Evolutionary conservation across 1,284 basidiomycete genomes (phyloP).

Genomic region (Leccinum pallidistipes): DNA sequence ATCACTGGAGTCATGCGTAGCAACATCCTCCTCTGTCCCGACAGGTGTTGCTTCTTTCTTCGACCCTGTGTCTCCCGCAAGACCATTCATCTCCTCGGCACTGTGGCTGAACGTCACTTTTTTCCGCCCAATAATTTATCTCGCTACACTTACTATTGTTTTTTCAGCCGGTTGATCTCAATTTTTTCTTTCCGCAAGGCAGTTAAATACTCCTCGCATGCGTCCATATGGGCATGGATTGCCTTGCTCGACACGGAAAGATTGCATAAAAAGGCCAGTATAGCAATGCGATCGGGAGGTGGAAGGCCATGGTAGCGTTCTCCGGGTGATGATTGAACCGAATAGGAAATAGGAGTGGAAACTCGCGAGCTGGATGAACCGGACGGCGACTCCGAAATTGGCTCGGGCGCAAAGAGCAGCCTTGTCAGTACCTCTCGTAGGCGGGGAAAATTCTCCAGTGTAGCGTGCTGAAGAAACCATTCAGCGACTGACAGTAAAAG

Average conservation of each 20-base stretch:
- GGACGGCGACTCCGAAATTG: slow-evolving; percentile 39
- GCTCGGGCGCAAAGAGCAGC: slow-evolving; percentile 68
- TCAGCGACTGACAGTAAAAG: slow-evolving; percentile 18
- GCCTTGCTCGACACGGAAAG: slow-evolving; percentile 87
- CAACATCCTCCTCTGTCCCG: slow-evolving; percentile 53
- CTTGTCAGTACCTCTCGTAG: slow-evolving; percentile 75
- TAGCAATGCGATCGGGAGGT: slow-evolving; percentile 78
- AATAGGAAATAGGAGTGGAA: slow-evolving; percentile 39
- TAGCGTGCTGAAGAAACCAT: slow-evolving; percentile 63
- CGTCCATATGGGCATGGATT: slow-evolving; percentile 87
- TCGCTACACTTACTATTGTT: slow-evolving; percentile 68
- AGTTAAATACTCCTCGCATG: slow-evolving; percentile 86
- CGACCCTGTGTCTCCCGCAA: slow-evolving; percentile 57
- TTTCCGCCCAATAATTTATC: slow-evolving; percentile 1
- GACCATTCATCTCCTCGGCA: slow-evolving; percentile 69
- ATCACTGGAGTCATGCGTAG: slow-evolving; percentile 66
- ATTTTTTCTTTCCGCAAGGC: slow-evolving; percentile 94
- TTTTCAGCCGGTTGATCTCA: slow-evolving; percentile 87
- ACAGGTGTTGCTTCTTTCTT: slow-evolving; percentile 48
- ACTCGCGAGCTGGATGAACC: slow-evolving; percentile 47
- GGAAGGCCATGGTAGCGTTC: slow-evolving; percentile 77
- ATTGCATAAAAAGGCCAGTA: slow-evolving; percentile 88
- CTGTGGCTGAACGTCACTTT: slow-evolving; percentile 39
- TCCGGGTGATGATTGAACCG: slow-evolving; percentile 51
- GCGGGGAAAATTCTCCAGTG: slow-evolving; percentile 68